Evolutionary conservation across 1,139 yeast genomes (phyloP).

Genomic region (Lodderomyces metapsilosis): DNA sequence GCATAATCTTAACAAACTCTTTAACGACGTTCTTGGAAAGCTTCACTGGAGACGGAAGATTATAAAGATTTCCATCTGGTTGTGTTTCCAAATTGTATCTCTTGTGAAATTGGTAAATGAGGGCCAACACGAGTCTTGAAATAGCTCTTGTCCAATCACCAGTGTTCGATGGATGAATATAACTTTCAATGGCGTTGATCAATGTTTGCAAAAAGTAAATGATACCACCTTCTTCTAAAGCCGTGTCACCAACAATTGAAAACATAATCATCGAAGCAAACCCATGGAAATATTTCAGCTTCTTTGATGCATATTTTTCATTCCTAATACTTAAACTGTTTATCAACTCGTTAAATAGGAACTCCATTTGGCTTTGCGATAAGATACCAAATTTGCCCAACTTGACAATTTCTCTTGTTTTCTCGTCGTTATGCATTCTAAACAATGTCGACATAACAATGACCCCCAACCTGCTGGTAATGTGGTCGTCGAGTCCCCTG

Average conservation of each 20-base stretch:
- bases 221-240: conserved; percentile 43
- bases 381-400: conserved; percentile 57
- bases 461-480: conserved; percentile 66
- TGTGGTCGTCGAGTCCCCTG: conserved; percentile 61
- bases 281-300: conserved; percentile 51
- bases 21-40: conserved; percentile 42
- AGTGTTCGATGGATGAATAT: conserved; percentile 85
- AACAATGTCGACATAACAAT: conserved; percentile 52
- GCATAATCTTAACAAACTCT: conserved; percentile 53
- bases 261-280: conserved; percentile 63
- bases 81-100: conserved; percentile 51
- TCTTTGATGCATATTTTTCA: conserved; percentile 38
- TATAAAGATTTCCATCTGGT: conserved; percentile 36
- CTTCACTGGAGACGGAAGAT: conserved; percentile 47
- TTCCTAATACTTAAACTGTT: conserved; percentile 50
- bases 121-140: conserved; percentile 58
- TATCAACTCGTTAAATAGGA: conserved; percentile 55
- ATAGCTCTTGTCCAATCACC: conserved; percentile 84
- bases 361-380: conserved; percentile 56
- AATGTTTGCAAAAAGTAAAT: conserved; percentile 54
- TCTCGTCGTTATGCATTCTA: conserved; percentile 26
- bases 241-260: conserved; percentile 56
- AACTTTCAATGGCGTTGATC: conserved; percentile 73
- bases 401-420: conserved; percentile 13
- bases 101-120: conserved; percentile 58